phyloP scores from a whole-genome alignment of 768 basidiomycete genomes.

The Candolleomyces efflorescens region DNA sequence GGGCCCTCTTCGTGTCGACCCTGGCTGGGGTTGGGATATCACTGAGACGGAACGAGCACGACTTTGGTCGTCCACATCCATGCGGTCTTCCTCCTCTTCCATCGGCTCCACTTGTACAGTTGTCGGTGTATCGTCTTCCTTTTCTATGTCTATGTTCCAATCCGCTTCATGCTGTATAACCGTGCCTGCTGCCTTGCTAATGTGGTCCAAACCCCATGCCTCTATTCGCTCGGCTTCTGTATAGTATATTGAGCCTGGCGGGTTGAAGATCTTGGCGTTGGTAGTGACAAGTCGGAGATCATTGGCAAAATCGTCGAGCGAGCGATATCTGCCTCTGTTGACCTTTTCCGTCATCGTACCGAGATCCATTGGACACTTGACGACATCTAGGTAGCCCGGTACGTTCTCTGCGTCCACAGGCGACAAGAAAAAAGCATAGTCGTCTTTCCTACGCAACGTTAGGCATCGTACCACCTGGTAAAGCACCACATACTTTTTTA shows the following conservation, averaged over 20 bases:
- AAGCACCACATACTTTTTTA: constrained; percentile 59
- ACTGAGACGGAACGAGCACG: constrained; percentile 45
- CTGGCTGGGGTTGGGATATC: constrained; percentile 36
- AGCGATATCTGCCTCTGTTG: constrained; percentile 68
- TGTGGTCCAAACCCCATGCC: constrained; percentile 67
- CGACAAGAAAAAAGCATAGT: constrained; percentile 76
- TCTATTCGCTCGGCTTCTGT: constrained; percentile 72
- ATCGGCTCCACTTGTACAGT: constrained; percentile 28
- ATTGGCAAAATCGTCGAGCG: constrained; percentile 79
- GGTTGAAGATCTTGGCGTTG: constrained; percentile 77
- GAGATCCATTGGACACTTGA: constrained; percentile 90
- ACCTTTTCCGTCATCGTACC: constrained; percentile 84
- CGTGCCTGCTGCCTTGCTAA: constrained; percentile 61
- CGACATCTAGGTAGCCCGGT: constrained; percentile 59
- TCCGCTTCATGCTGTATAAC: constrained; percentile 82
- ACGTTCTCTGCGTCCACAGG: constrained; percentile 63
- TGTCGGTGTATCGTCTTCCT: constrained; percentile 47
- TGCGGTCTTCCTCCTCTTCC: constrained; percentile 37
- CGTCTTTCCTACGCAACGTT: constrained; percentile 58
- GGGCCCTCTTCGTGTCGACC: constrained; percentile 36
- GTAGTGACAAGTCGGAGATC: constrained; percentile 70
- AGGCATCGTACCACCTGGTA: background rate
- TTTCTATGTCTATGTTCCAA: constrained; percentile 80
- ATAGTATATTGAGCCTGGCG: constrained; percentile 68
- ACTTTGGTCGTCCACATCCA: constrained; percentile 42